Evolutionary conservation across 164 flowering plant species (phyloP).

Genomic region (Vitis rotundifolia): DNA sequence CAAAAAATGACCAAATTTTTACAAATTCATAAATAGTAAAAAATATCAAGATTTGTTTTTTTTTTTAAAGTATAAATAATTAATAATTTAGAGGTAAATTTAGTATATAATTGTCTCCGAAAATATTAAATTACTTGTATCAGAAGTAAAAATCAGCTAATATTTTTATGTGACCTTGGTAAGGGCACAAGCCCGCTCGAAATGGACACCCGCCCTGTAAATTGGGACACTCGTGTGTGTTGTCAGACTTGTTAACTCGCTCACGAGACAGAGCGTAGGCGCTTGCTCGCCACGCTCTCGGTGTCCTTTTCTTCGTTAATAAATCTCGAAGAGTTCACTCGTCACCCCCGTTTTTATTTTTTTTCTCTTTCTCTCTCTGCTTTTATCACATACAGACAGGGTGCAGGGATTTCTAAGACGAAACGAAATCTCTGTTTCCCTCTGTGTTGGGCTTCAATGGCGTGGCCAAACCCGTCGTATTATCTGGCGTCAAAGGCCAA

Average conservation of each 20-base stretch:
- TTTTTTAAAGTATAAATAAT: too few relatives aligned
- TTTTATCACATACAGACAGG: not conserved
- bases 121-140: too few relatives aligned
- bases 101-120: too few relatives aligned
- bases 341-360: constrained; percentile 3
- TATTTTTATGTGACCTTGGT: too few relatives aligned
- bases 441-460: constrained; percentile 4
- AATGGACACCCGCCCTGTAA: too few relatives aligned
- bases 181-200: too few relatives aligned
- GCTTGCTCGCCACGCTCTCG: not conserved
- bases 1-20: too few relatives aligned
- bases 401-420: not conserved
- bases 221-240: not conserved
- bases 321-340: constrained; percentile 7
- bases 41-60: too few relatives aligned
- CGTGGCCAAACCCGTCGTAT: constrained; percentile 1
- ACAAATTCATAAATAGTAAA: too few relatives aligned
- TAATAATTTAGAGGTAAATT: too few relatives aligned
- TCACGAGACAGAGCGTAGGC: constrained; percentile 1
- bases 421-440: not conserved
- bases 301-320: not conserved
- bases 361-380: not conserved
- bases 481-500: constrained; percentile 14
- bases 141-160: too few relatives aligned
- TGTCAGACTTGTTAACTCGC: not conserved